Base-by-base conservation (phyloP, 306 rosid genomes). In the Rubus idaeus region DNA sequence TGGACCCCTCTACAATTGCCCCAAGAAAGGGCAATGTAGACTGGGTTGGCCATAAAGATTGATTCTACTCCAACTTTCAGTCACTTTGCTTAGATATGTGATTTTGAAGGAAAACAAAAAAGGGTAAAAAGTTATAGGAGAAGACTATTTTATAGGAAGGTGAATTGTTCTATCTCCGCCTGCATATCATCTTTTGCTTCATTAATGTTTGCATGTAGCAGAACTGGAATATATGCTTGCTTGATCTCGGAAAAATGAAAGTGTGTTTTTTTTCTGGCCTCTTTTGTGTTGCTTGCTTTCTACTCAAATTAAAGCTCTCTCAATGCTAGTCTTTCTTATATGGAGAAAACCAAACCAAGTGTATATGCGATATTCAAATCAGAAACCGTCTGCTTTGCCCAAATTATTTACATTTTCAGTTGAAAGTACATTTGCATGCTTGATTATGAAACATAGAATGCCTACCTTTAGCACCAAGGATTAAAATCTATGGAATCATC, bases 281-380 rank as follows among this genome's bases (percentile, higher is more conserved):
- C 74, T 85, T 86, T 86, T 75, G 71, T 77, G 82, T 92, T 92
- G 90, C 97, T 92, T 92, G 88, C 90, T 92, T 90, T 92, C 93
- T 72, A 90, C 93, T 90, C 95, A 86, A 88, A 79, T 88, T 93
- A 86, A 90, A 79, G 80, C 82, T 72, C 79, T 76, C 45, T 50
- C 56, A 11, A 3, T 39, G 13, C n/a, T 44, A 2, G n/a, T 18
- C 70, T 62, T 57, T 23, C 23, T 70, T 14, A 8, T 10, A 55
- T 44, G 78, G 46, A 66, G 78, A 45, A 61, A 61, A 60, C 70
- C 78, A 61, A 17, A 26, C 78, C 58, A 45, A 60, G 47, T 74
- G 78, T 35, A 74, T 74, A 74, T 73, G 68, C 77, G 52, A 57
- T 73, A 14, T 45, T 74, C 70, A 74, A 8, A 74, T 45, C 56